Percentiles rank a stretch among this genome's conserved stretches.
These are phyloP conservation scores for Globisporangium lucens DNA, from an alignment of 352 stramenopile species.

Conservation along the genomic window DNA sequence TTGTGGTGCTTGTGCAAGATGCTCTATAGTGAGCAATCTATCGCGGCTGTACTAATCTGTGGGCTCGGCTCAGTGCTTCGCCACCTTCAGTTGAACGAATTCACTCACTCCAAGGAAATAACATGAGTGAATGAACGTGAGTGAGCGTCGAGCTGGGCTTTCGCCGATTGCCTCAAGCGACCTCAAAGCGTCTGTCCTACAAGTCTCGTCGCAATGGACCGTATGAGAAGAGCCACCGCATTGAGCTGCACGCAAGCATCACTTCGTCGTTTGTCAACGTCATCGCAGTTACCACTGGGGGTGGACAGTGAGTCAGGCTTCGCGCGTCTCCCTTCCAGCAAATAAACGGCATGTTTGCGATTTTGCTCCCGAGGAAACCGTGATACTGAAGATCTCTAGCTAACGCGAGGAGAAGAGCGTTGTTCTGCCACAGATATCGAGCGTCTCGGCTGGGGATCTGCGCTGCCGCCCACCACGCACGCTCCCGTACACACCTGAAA, in stretches of 20 bases:
- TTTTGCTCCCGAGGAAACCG: too few relatives aligned
- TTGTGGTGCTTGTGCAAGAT: neutral
- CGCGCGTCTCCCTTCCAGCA: too few relatives aligned
- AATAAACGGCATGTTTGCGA: too few relatives aligned
- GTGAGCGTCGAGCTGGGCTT: neutral
- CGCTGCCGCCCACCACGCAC: neutral
- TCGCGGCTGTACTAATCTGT: neutral
- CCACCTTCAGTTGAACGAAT: neutral
- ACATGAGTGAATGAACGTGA: neutral
- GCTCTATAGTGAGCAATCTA: neutral
- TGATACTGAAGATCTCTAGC: too few relatives aligned
- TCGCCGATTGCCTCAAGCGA: neutral
- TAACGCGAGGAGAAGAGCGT: neutral
- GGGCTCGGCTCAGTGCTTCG: neutral
- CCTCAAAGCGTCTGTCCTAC: neutral
- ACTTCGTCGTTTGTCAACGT: neutral
- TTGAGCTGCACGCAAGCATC: neutral
- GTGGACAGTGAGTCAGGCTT: neutral
- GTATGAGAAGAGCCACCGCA: neutral
- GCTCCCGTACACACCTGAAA: neutral
- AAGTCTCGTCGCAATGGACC: neutral
- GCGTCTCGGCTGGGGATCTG: neutral
- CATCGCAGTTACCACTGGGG: neutral
- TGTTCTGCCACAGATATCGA: neutral
- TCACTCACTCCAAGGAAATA: neutral